Base-by-base conservation (phyloP, 768 basidiomycete species). In the Suillus subaureus region DNA sequence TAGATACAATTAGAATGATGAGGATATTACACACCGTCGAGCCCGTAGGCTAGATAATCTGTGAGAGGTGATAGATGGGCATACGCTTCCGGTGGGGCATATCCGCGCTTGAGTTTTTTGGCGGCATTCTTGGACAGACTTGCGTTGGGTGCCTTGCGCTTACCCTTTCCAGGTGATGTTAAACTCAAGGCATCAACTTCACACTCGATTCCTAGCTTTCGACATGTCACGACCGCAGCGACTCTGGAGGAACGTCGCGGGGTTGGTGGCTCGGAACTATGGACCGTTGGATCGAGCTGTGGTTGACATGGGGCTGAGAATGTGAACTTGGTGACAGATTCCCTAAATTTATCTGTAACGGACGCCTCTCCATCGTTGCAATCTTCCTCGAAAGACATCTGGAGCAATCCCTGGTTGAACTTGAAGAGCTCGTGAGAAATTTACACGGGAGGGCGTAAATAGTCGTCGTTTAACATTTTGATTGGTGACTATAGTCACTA, bases 1-100 rank as follows among this genome's bases (percentile, higher is more conserved):
- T 31, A 54, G 4, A 64, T 18, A 6, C 55, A 56, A 60, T 31
- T 47, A 35, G 47, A 11, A n/a, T 28, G 21, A 12, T 5, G 26
- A 7, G 0, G 43, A 62, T 51, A 70, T 23, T 23, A 69, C 80
- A 54, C 69, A 92, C 91, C 81, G 62, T 92, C 88, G 2, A 93
- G 80, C 28, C 79, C 82, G 37, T 78, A 70, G 23, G 74, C 73
- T 16, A 92, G 70, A 70, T 84, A 76, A 72, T 93, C 91, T 2
- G 79, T 79, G 13, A 92, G 69, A 15, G 71, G 74, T 23, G 78
- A 76, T 15, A 90, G 77, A 73, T 89, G 84, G 0, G 83, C 78
- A 70, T 85, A 87, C 15, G 72, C 74, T 57, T 85, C 85, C 1
- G 87, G 87, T 4, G 77, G 76, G 11, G 85, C 84, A 68, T 83